Evolutionary conservation across 2,329 filamentous ascomycete species (phyloP).

Genomic region (Ploettnerulaceae sp.): DNA sequence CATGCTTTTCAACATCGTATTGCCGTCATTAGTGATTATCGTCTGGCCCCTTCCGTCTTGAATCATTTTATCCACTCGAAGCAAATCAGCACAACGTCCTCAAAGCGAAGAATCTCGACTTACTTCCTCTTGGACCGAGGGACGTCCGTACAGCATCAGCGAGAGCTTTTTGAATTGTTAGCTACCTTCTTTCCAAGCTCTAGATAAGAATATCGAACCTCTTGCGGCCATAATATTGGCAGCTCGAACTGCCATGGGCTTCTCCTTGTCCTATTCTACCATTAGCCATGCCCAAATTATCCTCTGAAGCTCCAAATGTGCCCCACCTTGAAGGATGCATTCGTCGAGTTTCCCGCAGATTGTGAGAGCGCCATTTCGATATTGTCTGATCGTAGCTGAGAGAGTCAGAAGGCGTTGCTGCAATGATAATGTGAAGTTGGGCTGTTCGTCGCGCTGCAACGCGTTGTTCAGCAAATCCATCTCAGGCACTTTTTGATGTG

Average conservation of each 20-base stretch:
- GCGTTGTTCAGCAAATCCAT: constrained; percentile 23
- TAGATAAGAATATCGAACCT: constrained; percentile 53
- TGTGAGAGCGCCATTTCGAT: constrained; percentile 43
- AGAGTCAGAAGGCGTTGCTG: constrained; percentile 14
- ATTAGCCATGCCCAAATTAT: constrained; percentile 25
- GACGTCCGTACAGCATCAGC: constrained; percentile 97
- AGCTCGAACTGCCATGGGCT: constrained; percentile 93
- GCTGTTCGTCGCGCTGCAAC: constrained; percentile 25
- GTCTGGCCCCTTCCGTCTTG: constrained; percentile 73
- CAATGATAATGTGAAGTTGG: constrained; percentile 11
- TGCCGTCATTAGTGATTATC: constrained; percentile 99
- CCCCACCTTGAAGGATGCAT: constrained; percentile 62
- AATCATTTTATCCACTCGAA: constrained; percentile 48
- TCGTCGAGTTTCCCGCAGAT: constrained; percentile 43
- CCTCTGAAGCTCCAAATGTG: constrained; percentile 18
- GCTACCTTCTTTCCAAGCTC: background rate
- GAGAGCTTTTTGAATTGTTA: constrained; percentile 57
- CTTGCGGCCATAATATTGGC: constrained; percentile 96
- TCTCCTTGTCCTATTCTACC: constrained; percentile 73
- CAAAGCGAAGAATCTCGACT: constrained; percentile 5
- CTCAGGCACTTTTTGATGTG: constrained; percentile 17
- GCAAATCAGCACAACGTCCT: constrained; percentile 8
- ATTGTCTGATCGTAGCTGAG: constrained; percentile 17
- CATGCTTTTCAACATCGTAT: constrained; percentile 99
- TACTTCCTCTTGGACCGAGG: constrained; percentile 80